Base-by-base conservation (phyloP, 371 early-diverging fungal genomes). In the Mucor piriformis region DNA sequence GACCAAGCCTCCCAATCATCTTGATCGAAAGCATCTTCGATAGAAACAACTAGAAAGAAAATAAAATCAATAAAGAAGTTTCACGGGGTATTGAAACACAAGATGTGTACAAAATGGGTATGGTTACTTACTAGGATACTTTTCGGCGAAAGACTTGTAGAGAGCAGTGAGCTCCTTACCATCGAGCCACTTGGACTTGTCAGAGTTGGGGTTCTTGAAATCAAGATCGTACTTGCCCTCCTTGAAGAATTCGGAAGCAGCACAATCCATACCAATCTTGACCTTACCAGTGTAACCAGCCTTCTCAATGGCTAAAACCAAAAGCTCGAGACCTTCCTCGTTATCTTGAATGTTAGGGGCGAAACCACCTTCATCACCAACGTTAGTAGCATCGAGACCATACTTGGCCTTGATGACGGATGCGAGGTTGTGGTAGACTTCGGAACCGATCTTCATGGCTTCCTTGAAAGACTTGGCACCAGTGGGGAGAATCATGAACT, bases 361-460 rank as follows among this genome's bases (percentile, higher is more conserved):
- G 77, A 99, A 99, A 62, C 99, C 99, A 74, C 99, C 99, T 84
- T 99, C 99, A 75, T 99, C 99, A 70, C 99, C 99, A 62, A 99
- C 99, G 75, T 95, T 95, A 75, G 95, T 96, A 70, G 96, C 94
- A 72, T 97, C 98, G 76, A 92, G 94, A 55, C 98, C 98, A 81
- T 98, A 99, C 88, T 98, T 94, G 72, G 84, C 76, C 89, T 96
- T 95, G 86, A 99, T 97, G 62, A 95, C 94, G 10, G 73, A 61
- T 89, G 98, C 98, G 54, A 99, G 82, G 69, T 83, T 66, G 80
- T 96, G 94, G 86, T 98, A 99, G 66, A 98, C 96, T 81, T 97
- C 96, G 48, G 92, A 84, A 53, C 98, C 98, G 54, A 97, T 97
- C 87, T 91, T 89, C 96, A 98, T 95, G 70, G 98, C 98, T 78